Percentiles rank a stretch among this genome's conserved stretches.
These are phyloP conservation scores for Graphilbum ipis-grandicollis DNA, from an alignment of 2,329 filamentous ascomycete species.

Conservation along the genomic window DNA sequence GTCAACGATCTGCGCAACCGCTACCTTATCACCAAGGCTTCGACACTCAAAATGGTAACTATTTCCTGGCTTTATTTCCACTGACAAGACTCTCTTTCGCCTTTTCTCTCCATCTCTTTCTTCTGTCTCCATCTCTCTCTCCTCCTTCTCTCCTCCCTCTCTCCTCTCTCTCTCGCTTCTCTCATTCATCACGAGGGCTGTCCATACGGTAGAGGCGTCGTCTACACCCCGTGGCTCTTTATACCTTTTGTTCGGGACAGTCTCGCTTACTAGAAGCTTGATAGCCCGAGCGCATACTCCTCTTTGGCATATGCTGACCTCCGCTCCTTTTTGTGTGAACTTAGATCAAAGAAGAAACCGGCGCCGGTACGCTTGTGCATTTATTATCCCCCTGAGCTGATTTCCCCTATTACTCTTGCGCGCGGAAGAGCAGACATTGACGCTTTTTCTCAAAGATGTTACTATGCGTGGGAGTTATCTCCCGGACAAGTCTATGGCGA, in stretches of 20 bases:
- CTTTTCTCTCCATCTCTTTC: slow-evolving; percentile 2
- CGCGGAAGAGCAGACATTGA: slow-evolving; percentile 3
- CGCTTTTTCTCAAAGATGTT: slow-evolving; percentile 69
- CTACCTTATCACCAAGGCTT: slow-evolving; percentile 91
- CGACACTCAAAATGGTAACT: slow-evolving; percentile 99
- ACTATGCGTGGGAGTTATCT: slow-evolving; percentile 94
- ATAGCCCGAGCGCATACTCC: slow-evolving; percentile 43
- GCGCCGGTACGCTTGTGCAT: slow-evolving; percentile 77
- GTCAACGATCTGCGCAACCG: slow-evolving; percentile 95
- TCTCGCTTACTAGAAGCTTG: slow-evolving; percentile 54
- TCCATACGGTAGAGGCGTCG: too few species aligned
- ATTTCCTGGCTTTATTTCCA: slow-evolving; percentile 20
- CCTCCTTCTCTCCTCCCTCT: too few species aligned
- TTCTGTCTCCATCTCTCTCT: slow-evolving; percentile 18
- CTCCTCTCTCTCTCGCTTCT: too few species aligned
- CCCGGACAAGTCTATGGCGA: slow-evolving; percentile 95
- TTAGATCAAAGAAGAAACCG: slow-evolving; percentile 99
- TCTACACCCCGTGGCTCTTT: slow-evolving; percentile 8
- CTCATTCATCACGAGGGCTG: too few species aligned
- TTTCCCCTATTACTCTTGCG: background rate
- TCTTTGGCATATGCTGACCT: slow-evolving; percentile 92
- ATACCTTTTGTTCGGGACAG: slow-evolving; percentile 32
- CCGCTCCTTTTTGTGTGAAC: slow-evolving; percentile 46
- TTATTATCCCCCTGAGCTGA: background rate
- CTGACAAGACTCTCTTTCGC: too few species aligned